A percentile compares a stretch with the other conserved stretches of the same genome.
Evolutionary conservation across 805 yeast genomes (phyloP).

Genomic region (Suhomyces sp.): DNA sequence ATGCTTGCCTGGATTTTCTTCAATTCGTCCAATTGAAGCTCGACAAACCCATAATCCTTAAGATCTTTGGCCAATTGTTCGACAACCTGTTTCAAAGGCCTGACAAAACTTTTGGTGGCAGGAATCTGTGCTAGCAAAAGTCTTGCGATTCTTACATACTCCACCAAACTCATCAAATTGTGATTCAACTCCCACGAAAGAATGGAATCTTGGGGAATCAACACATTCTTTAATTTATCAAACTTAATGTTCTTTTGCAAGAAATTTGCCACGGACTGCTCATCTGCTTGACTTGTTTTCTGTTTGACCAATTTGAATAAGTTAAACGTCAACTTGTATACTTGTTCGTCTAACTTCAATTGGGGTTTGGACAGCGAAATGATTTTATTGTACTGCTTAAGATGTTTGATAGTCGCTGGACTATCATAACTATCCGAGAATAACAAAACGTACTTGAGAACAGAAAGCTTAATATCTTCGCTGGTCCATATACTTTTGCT

Average conservation of each 20-base stretch:
- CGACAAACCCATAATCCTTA: constrained; percentile 7
- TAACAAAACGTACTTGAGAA: constrained; percentile 41
- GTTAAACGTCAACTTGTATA: constrained; percentile 26
- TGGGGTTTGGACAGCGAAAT: constrained; percentile 6
- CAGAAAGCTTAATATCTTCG: constrained; percentile 27
- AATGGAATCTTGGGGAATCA: constrained; percentile 10
- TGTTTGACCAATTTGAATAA: constrained; percentile 27
- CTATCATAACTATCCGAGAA: constrained; percentile 29
- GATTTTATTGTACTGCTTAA: constrained; percentile 27
- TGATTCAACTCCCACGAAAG: constrained; percentile 19
- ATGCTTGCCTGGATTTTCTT: neutral
- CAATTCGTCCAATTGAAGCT: constrained; percentile 6
- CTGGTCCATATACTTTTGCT: neutral
- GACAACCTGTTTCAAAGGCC: constrained; percentile 9
- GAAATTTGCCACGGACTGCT: constrained; percentile 25
- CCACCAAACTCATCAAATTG: constrained; percentile 13
- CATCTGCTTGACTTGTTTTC: constrained; percentile 17
- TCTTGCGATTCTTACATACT: constrained; percentile 7
- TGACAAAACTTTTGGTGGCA: constrained; percentile 10
- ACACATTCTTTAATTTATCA: constrained; percentile 20
- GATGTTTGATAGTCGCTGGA: constrained; percentile 18
- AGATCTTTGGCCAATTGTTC: constrained; percentile 14
- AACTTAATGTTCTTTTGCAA: constrained; percentile 32
- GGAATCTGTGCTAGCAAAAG: constrained; percentile 6
- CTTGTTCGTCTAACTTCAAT: constrained; percentile 23